Evolutionary conservation across 371 early-diverging fungal species (phyloP).

Genomic region (Hamiltosporidium magnivora): DNA sequence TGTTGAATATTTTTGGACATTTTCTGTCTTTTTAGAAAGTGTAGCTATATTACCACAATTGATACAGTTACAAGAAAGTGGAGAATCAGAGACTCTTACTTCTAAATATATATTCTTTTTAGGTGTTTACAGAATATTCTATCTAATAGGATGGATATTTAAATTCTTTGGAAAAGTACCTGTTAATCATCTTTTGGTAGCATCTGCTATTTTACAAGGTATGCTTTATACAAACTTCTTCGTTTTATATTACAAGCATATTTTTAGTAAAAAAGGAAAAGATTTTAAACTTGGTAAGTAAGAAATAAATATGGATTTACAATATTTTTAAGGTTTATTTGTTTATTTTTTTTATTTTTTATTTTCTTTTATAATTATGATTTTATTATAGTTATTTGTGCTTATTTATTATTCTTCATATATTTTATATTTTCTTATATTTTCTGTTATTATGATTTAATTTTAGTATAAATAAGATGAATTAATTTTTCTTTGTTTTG

Average conservation of each 20-base stretch:
- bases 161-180: slow-evolving; percentile 52
- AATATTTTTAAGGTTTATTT: no score
- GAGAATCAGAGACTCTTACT: slow-evolving; percentile 93
- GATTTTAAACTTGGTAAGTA: no score
- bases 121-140: slow-evolving; percentile 83
- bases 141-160: slow-evolving; percentile 85
- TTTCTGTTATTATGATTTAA: no score
- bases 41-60: slow-evolving; percentile 95
- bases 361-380: no score
- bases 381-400: no score
- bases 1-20: slow-evolving; percentile 64
- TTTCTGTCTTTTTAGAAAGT: slow-evolving; percentile 84
- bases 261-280: background rate
- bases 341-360: no score
- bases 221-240: slow-evolving; percentile 89
- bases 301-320: no score
- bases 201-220: slow-evolving; percentile 80
- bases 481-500: no score
- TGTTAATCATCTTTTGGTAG: slow-evolving; percentile 62
- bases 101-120: slow-evolving; percentile 87
- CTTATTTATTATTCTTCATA: no score
- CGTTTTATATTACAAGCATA: slow-evolving; percentile 67
- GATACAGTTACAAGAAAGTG: slow-evolving; percentile 78
- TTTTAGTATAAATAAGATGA: no score
- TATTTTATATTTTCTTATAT: no score